A percentile compares a stretch with the other conserved stretches of the same genome.
Conservation (phyloP, 768 basidiomycete genomes). For the Calocybe gangraenosa region DNA sequence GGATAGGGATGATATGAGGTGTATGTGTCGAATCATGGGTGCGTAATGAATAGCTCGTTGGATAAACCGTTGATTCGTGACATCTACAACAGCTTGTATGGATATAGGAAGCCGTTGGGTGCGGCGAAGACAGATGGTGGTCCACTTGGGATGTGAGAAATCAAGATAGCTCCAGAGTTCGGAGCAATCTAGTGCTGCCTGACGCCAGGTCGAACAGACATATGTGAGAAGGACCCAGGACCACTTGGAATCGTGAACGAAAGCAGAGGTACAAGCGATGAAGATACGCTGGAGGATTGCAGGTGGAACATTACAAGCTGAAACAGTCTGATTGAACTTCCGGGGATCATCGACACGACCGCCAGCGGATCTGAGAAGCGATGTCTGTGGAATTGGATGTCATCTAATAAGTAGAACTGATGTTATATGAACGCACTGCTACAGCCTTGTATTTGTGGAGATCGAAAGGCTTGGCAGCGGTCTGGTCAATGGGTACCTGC, state of each 20-base stretch:
- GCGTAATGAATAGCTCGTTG: constrained; percentile 30
- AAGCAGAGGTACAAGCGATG: constrained; percentile 20
- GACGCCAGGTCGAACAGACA: constrained; percentile 35
- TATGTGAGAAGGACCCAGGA: constrained; percentile 31
- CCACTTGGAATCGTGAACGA: constrained; percentile 22
- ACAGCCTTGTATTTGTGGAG: constrained; percentile 16
- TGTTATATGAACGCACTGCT: constrained; percentile 9
- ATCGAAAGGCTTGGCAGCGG: constrained; percentile 12
- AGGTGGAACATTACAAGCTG: constrained; percentile 22
- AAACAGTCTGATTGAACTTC: constrained; percentile 10
- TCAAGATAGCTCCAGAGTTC: constrained; percentile 36
- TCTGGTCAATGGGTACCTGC: constrained; percentile 4
- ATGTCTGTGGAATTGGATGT: constrained; percentile 8
- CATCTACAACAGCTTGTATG: constrained; percentile 25
- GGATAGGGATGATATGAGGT: constrained; percentile 29
- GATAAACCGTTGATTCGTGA: constrained; percentile 25
- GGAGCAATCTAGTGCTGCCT: constrained; percentile 24
- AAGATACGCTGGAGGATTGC: constrained; percentile 27
- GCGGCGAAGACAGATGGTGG: constrained; percentile 25
- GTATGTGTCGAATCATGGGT: constrained; percentile 30
- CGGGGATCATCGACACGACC: constrained; percentile 12
- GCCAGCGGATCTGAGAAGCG: constrained; percentile 11
- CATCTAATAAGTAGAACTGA: neutral
- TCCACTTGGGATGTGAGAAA: constrained; percentile 32
- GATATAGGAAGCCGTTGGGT: constrained; percentile 29